Evolutionary conservation across 2,329 filamentous ascomycete genomes (phyloP), one percentile per base, ranked within the genome.

Genomic region (Penicillium expansum): DNA sequence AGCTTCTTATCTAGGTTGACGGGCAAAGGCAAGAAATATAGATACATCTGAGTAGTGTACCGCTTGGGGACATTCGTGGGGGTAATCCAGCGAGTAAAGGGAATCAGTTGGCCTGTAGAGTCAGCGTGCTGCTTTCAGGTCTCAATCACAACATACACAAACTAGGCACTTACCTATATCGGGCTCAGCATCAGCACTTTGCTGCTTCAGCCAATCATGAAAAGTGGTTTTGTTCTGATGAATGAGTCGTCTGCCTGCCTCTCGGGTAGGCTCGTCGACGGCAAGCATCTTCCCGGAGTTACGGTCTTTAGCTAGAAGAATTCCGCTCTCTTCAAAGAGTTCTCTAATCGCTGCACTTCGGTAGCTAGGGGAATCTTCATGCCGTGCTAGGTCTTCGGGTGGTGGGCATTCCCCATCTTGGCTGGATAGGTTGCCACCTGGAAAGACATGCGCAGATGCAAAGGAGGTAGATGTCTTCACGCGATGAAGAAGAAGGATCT

Each of bases 1-100:
- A 75, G 48, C 2, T 62, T 60, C 33, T 68, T 68, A 27, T 72
- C 70, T 3, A 69, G 61, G 14, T 73, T 65, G 14, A 69, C 57
- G n/a, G 75, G 72, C 11, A 87, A 75, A 0, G 92, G 92, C 3
- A 97, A 81, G 74, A 95, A 87, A 75, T 96, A 96, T 11, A 97
- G 74, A 75, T 97, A 99, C 93, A 97, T 97, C 71, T 97, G 92
- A 0, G 93, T 97, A 0, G 90, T 91, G 76, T 95, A 99, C 44
- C 94, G 84, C 66, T 87, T 91, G 0, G 86, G 83, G 1, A 88
- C 78, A 59, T 83, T 85, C 0, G 64, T 67, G 0, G 93, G 93
- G 2, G 94, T 97, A 55, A 97, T 82, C 94, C 94, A 97, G 52
- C 91, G 85, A 0, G 92, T 96, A 69, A 96, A 97, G 0, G 92